Evolutionary conservation across 176 grass and related monocot genomes (phyloP).

Genomic region (Carex scoparia): DNA sequence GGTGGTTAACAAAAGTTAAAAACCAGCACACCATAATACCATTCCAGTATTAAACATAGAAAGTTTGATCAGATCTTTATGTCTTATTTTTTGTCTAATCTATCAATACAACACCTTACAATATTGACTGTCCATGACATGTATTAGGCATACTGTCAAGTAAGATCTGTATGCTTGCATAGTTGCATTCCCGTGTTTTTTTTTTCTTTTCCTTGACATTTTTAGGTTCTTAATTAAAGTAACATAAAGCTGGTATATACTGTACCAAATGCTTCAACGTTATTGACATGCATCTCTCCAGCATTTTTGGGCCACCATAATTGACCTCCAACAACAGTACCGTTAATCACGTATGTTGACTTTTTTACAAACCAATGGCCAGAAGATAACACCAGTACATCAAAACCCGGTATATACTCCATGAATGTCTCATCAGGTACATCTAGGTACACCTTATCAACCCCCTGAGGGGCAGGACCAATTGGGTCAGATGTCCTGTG

Average conservation of each 20-base stretch:
- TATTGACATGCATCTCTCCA: conserved; percentile 75
- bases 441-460: conserved; percentile 87
- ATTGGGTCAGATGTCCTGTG: conserved; percentile 51
- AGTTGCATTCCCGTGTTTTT: neutral
- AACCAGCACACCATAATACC: neutral
- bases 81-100: neutral
- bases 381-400: conserved; percentile 87
- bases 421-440: conserved; percentile 73
- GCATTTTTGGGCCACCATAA: conserved; percentile 71
- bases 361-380: conserved; percentile 92
- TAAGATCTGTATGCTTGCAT: neutral
- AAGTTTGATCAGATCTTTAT: neutral
- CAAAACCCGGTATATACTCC: conserved; percentile 67
- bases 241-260: neutral
- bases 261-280: conserved; percentile 59
- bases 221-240: neutral
- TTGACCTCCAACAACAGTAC: conserved; percentile 66
- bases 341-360: conserved; percentile 65
- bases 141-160: neutral
- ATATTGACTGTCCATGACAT: neutral
- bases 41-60: neutral
- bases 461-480: conserved; percentile 45
- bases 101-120: neutral
- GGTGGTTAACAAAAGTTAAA: neutral
- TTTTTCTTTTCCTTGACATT: neutral